Evolutionary conservation across 2,329 filamentous ascomycete genomes (phyloP), one percentile per base, ranked within the genome.

Genomic region (Diaporthe humulicola): DNA sequence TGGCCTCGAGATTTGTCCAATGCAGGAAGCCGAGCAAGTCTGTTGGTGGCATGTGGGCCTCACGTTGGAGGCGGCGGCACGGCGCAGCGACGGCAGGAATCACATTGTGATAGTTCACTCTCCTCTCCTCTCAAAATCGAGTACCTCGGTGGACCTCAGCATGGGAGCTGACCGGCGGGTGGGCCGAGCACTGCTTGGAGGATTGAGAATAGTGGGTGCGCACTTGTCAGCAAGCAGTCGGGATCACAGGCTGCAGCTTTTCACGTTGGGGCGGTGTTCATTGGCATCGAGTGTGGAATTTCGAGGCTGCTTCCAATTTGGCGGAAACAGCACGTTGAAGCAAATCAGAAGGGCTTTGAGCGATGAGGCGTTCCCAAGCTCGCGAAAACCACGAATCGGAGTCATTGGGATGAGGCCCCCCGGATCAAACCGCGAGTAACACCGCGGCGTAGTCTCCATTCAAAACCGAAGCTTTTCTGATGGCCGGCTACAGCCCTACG

Each of bases 1-100:
- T 50, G 30, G 48, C 33, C 64, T 69, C 33, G 33, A 54, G 14
- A 54, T 69, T 54, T 54, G 45, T 69, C 48, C 64, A 69, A 69
- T 54, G 25, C 33, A 69, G 4, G 33, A 40, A 19, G 45, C n/a
- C 33, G 22, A n/a, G 14, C 30, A 22, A 9, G 10, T 40, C 22
- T n/a, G 64, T 69, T 69, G 64, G 48, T 69, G 48, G 30, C 2
- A 54, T 69, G 64, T 40, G 48, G 45, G 33, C 48, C 64, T 22
- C 22, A 28, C 10, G 48, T 54, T 69, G 64, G 64, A 25, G 22
- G 48, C 48, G n/a, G 33, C n/a, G 14, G 33, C 25, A 54, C 64
- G 64, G 64, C 64, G 48, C 64, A 69, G 64, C 48, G n/a, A 2
- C 8, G 33, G 48, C 25, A 17, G 33, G 33, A 69, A 69, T 69